Base-by-base conservation (phyloP, 345 rosid species). In the Capsella bursapastoris region DNA sequence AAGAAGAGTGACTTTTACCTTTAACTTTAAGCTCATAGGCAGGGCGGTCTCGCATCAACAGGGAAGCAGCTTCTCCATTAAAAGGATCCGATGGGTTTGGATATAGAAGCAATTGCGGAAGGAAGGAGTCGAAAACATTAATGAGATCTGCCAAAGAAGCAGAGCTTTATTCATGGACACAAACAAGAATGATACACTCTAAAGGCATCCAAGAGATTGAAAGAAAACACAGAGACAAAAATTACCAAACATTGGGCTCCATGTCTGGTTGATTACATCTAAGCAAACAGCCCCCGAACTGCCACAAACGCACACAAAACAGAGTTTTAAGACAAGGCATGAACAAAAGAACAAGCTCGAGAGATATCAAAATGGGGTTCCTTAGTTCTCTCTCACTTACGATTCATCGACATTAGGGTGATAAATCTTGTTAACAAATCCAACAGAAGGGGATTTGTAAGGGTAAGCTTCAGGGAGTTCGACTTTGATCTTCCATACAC, bases 391-490 rank as follows among this genome's bases (percentile, higher is more conserved):
- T 4, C 8, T 79, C 88, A 63, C 2, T 53, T 1, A 86, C 91
- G 82, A 79, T 57, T 89, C 94, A 81, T 86, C 91, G 3, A 86
- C 86, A 75, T 94, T 94, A 0, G 97, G 98, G 72, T 93, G 98
- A 74, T 89, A 89, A 65, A 93, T 91, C 84, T 88, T 85, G 69
- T 84, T 86, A 52, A 81, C 60, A 59, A 89, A 89, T 37, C 83
- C 84, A 3, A 89, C 78, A 0, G 86, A 81, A 15, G 91, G 93
- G 80, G 86, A 81, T 81, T 85, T 84, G 77, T 85, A 86, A 13
- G 98, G 98, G 83, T 94, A 94, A 78, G 93, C 95, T 80, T 89
- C 96, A 31, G 97, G 95, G 41, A 94, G 84, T 81, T 82, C 93
- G 12, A 91, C 98, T 87, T 90, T 88, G 52, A 91, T 82, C 90